These are phyloP conservation scores for Ophiostoma triangulosporum DNA, from an alignment of 2,329 filamentous ascomycete species.

Conservation along the genomic window DNA sequence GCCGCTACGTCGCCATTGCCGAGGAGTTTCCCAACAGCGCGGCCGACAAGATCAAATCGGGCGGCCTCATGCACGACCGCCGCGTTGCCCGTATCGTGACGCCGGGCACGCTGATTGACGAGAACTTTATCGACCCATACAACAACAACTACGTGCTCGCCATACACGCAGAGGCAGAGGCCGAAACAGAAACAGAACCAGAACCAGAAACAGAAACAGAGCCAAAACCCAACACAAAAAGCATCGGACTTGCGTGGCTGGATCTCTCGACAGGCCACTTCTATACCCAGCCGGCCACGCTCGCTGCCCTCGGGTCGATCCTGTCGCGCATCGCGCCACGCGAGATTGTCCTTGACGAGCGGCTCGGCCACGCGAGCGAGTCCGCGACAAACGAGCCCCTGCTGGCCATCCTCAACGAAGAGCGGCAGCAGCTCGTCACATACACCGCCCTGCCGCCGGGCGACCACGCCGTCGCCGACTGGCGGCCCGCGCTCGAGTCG, in stretches of 20 bases:
- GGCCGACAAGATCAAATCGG: conserved; percentile 56
- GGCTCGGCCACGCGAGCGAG: conserved; percentile 28
- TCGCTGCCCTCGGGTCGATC: conserved; percentile 61
- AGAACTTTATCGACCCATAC: conserved; percentile 91
- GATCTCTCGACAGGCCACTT: conserved; percentile 94
- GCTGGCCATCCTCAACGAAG: conserved; percentile 56
- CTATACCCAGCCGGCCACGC: conserved; percentile 63
- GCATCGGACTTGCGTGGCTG: conserved; percentile 75
- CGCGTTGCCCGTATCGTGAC: conserved; percentile 80
- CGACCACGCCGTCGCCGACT: conserved; percentile 42
- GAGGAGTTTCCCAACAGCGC: conserved; percentile 77
- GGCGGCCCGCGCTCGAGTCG: conserved; percentile 65
- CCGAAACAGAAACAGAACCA: neutral
- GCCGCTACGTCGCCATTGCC: conserved; percentile 82
- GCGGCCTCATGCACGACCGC: conserved; percentile 72
- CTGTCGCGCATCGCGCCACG: conserved; percentile 71
- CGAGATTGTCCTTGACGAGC: conserved; percentile 68
- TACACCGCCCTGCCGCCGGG: conserved; percentile 6
- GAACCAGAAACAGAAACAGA: neutral
- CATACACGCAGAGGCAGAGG: conserved; percentile 40
- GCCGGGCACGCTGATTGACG: conserved; percentile 89
- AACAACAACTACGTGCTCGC: conserved; percentile 87
- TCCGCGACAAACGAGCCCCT: conserved; percentile 26
- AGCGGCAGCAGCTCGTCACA: conserved; percentile 23
- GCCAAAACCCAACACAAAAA: neutral